phyloP scores from a whole-genome alignment of 2,329 filamentous ascomycete species.

The Sporothrix curviconia region DNA sequence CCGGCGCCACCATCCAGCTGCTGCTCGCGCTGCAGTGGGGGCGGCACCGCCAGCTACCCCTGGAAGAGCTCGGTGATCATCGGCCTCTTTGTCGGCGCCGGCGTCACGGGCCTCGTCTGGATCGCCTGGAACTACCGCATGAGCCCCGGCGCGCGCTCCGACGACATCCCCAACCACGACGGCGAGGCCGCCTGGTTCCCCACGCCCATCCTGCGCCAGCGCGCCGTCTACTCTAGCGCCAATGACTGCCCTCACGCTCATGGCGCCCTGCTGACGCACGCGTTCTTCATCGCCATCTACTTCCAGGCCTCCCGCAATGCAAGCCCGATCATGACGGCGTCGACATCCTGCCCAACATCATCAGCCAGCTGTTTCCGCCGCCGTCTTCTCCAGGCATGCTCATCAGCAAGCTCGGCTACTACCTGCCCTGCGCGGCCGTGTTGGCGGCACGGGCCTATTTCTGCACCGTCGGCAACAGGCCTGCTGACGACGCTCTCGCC shows the following conservation, averaged over 20 bases:
- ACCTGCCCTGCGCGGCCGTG: conserved; percentile 29
- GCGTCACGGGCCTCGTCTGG: conserved; percentile 34
- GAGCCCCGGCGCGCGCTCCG: conserved; percentile 20
- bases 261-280: conserved; percentile 21
- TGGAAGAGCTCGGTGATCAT: conserved; percentile 37
- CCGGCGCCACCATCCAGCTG: conserved; percentile 34
- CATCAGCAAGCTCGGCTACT: conserved; percentile 28
- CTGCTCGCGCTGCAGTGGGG: conserved; percentile 40
- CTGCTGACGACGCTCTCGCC: conserved; percentile 29
- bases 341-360: conserved; percentile 21
- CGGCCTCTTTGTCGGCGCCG: conserved; percentile 36
- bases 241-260: conserved; percentile 21
- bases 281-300: conserved; percentile 30
- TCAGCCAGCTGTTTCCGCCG: conserved; percentile 21
- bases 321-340: conserved; percentile 28
- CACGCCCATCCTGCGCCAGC: conserved; percentile 19
- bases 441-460: conserved; percentile 28
- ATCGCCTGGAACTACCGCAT: conserved; percentile 35
- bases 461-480: too few species aligned
- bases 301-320: conserved; percentile 30
- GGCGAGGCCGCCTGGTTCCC: conserved; percentile 25
- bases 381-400: conserved; percentile 22
- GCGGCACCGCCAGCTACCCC: conserved; percentile 30
- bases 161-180: conserved; percentile 15
- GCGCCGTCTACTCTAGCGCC: conserved; percentile 21